Percentiles rank a stretch among this genome's conserved stretches.
Evolutionary conservation across 768 basidiomycete species (phyloP).

Genomic region (Dendrothele bispora): DNA sequence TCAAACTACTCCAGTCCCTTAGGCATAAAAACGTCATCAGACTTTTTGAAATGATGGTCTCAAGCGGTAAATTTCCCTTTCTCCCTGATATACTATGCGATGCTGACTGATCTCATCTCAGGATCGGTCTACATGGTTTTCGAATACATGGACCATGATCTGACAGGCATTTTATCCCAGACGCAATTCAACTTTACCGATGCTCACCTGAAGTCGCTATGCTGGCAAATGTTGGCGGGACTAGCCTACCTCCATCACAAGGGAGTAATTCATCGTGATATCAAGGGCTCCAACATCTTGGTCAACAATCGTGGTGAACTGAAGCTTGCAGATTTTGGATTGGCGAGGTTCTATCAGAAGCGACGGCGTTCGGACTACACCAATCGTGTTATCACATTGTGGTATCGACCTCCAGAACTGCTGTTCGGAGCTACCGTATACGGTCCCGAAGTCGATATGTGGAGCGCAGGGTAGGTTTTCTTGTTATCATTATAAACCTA

Average conservation of each 20-base stretch:
- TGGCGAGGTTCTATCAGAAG: conserved; percentile 95
- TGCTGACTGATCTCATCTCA: conserved; percentile 29
- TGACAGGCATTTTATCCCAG: conserved; percentile 93
- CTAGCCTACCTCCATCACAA: conserved; percentile 94
- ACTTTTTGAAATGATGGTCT: conserved; percentile 98
- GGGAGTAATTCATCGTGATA: conserved; percentile 95
- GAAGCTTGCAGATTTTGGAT: conserved; percentile 95
- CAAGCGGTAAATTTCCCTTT: conserved; percentile 67
- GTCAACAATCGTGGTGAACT: conserved; percentile 89
- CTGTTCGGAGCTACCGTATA: conserved; percentile 95
- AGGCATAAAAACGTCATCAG: conserved; percentile 87
- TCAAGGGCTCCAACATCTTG: conserved; percentile 98
- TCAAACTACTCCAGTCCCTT: conserved; percentile 92
- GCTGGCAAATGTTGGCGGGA: conserved; percentile 93
- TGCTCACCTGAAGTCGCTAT: conserved; percentile 93
- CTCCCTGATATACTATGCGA: not conserved
- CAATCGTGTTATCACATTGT: conserved; percentile 98
- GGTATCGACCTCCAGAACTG: conserved; percentile 97
- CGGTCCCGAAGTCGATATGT: conserved; percentile 98
- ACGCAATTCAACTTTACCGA: conserved; percentile 81
- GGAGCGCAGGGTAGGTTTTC: conserved; percentile 88
- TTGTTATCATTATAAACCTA: conserved; percentile 1
- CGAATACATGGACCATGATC: conserved; percentile 98
- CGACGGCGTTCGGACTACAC: conserved; percentile 91
- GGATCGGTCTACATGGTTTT: conserved; percentile 99